phyloP scores from a whole-genome alignment of 2,329 filamentous ascomycete species.

The Pseudogymnoascus sp. region DNA sequence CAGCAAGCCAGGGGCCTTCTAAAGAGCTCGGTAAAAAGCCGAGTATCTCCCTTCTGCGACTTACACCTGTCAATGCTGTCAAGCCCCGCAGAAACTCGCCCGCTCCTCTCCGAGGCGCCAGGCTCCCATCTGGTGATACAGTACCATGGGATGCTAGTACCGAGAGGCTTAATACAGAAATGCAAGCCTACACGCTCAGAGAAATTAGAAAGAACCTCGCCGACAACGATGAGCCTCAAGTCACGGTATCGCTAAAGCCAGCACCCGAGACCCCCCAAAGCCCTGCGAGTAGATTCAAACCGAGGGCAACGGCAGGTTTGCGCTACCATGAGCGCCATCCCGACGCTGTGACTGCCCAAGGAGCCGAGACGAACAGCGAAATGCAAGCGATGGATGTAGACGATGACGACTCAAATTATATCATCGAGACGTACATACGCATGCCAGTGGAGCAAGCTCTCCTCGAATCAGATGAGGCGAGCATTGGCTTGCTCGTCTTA shows the following conservation, averaged over 20 bases:
- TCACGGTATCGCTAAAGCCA: constrained; percentile 1
- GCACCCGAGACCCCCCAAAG: constrained; percentile 15
- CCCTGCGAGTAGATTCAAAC: constrained; percentile 40
- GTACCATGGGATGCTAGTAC: constrained; percentile 32
- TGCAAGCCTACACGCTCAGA: constrained; percentile 52
- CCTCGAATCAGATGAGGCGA: constrained; percentile 40
- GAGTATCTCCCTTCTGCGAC: not conserved
- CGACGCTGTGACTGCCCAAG: constrained; percentile 26
- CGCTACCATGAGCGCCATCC: constrained; percentile 52
- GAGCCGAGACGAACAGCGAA: constrained; percentile 23
- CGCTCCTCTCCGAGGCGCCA: constrained; percentile 17
- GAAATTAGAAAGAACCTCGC: constrained; percentile 48
- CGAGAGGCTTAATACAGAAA: constrained; percentile 44
- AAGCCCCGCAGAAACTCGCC: constrained; percentile 3
- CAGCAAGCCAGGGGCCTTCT: constrained; percentile 31
- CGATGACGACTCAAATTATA: constrained; percentile 51
- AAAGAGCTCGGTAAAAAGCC: constrained; percentile 26
- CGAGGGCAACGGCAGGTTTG: constrained; percentile 45
- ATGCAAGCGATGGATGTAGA: constrained; percentile 32
- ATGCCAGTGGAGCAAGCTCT: constrained; percentile 47
- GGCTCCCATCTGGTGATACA: constrained; percentile 28
- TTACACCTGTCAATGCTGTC: constrained; percentile 9
- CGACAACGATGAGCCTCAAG: constrained; percentile 27
- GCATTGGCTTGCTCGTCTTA: constrained; percentile 34
- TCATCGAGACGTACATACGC: constrained; percentile 59